phyloP scores from a whole-genome alignment of 495 filamentous ascomycete species.

The Xylaria bambusicola region DNA sequence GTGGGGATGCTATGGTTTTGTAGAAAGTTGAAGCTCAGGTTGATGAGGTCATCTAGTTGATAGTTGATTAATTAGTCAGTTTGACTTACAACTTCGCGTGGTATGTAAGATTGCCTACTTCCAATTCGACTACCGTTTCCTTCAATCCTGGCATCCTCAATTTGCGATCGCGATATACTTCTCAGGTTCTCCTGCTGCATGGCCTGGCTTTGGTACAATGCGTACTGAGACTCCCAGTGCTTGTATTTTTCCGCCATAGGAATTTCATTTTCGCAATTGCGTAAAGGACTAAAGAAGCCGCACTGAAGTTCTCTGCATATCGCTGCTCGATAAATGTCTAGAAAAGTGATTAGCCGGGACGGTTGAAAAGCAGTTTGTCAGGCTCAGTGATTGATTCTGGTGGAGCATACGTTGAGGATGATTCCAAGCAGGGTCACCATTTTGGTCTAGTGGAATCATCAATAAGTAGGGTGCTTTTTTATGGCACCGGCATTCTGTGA shows the following conservation, averaged over 20 bases:
- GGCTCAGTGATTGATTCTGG: background rate
- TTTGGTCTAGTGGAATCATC: background rate
- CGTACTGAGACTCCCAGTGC: background rate
- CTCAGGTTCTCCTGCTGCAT: background rate
- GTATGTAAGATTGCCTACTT: background rate
- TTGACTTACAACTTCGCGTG: background rate
- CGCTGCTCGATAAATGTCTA: background rate
- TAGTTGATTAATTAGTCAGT: no score
- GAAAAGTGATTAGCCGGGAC: background rate
- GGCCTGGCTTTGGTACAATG: no score
- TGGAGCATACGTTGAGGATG: background rate
- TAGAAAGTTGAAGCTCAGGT: background rate
- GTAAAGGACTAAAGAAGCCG: background rate
- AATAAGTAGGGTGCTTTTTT: constrained; percentile 2
- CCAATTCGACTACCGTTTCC: background rate
- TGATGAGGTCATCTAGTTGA: background rate
- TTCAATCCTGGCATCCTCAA: background rate
- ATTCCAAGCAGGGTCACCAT: constrained; percentile 1
- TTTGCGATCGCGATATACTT: background rate
- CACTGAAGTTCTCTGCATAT: constrained; percentile 2
- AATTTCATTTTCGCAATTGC: background rate
- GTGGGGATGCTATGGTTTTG: background rate
- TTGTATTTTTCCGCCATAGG: background rate
- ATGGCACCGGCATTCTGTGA: background rate
- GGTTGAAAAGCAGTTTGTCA: no score